These are phyloP conservation scores for Aspergillus pseudoglaucus DNA, from an alignment of 2,329 filamentous ascomycete genomes.

Conservation along the genomic window DNA sequence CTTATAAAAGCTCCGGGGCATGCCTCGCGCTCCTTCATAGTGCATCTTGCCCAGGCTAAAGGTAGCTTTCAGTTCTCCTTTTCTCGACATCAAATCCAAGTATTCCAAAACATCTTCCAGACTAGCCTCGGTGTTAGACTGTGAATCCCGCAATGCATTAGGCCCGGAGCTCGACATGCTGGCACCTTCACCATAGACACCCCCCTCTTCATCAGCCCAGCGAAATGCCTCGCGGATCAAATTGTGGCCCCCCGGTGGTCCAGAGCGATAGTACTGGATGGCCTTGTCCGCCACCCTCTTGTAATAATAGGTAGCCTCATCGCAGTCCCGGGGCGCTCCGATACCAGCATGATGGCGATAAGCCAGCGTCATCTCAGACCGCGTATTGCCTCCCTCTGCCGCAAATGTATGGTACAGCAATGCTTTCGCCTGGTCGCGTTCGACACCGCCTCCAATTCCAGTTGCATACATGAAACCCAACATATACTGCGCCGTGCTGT, in stretches of 20 bases:
- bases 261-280: slow-evolving; percentile 77
- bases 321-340: slow-evolving; percentile 77
- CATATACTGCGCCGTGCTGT: slow-evolving; percentile 93
- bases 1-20: slow-evolving; percentile 65
- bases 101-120: slow-evolving; percentile 95
- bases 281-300: slow-evolving; percentile 91
- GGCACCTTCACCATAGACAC: slow-evolving; percentile 91
- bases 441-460: slow-evolving; percentile 73
- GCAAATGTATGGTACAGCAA: slow-evolving; percentile 93
- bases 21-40: slow-evolving; percentile 74
- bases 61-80: slow-evolving; percentile 80
- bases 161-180: slow-evolving; percentile 81
- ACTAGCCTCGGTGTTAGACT: slow-evolving; percentile 75
- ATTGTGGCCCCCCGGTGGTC: slow-evolving; percentile 77
- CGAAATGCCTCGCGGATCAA: slow-evolving; percentile 74
- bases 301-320: slow-evolving; percentile 79
- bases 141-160: slow-evolving; percentile 67
- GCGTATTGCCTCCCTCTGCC: slow-evolving; percentile 71
- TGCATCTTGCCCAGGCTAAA: slow-evolving; percentile 80
- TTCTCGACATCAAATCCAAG: slow-evolving; percentile 79
- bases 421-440: slow-evolving; percentile 82
- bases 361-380: slow-evolving; percentile 88
- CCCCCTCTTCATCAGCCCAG: slow-evolving; percentile 83
- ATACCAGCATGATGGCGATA: slow-evolving; percentile 82
- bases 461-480: slow-evolving; percentile 93